Percentiles rank a stretch among this genome's conserved stretches.
Evolutionary conservation across 2,329 filamentous ascomycete species (phyloP).

Genomic region (Fusarium brachygibbosum): DNA sequence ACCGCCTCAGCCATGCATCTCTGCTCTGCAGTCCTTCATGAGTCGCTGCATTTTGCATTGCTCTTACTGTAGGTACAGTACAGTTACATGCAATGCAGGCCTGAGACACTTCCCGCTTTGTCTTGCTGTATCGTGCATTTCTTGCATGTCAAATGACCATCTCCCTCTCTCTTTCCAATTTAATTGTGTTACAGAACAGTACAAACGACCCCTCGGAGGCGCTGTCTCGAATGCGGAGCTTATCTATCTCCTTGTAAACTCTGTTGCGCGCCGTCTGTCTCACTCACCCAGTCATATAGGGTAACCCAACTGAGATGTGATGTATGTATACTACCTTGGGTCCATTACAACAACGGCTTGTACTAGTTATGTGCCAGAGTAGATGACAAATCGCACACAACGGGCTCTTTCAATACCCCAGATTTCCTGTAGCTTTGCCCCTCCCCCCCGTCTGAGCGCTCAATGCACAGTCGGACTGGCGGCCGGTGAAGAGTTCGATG

Average conservation of each 20-base stretch:
- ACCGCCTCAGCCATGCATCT: constrained; percentile 39
- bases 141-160: constrained; percentile 23
- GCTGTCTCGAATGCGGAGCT: constrained; percentile 10
- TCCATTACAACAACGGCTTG: constrained; percentile 9
- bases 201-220: constrained; percentile 19
- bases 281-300: constrained; percentile 24
- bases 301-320: constrained; percentile 15
- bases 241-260: constrained; percentile 18
- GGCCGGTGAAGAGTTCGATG: constrained; percentile 4
- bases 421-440: constrained; percentile 4
- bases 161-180: neutral
- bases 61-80: constrained; percentile 29
- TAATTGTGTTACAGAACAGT: neutral
- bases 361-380: constrained; percentile 19
- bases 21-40: constrained; percentile 22
- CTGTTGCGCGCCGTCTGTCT: neutral
- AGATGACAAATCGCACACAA: constrained; percentile 30
- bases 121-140: constrained; percentile 27
- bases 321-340: neutral
- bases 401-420: neutral
- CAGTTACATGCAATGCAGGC: constrained; percentile 30
- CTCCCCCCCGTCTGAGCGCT: constrained; percentile 20
- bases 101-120: constrained; percentile 30
- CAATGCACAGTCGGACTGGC: constrained; percentile 13
- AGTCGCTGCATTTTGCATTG: constrained; percentile 7